These are phyloP conservation scores for Morella rubra DNA, from an alignment of 306 rosid genomes.

Conservation along the genomic window DNA sequence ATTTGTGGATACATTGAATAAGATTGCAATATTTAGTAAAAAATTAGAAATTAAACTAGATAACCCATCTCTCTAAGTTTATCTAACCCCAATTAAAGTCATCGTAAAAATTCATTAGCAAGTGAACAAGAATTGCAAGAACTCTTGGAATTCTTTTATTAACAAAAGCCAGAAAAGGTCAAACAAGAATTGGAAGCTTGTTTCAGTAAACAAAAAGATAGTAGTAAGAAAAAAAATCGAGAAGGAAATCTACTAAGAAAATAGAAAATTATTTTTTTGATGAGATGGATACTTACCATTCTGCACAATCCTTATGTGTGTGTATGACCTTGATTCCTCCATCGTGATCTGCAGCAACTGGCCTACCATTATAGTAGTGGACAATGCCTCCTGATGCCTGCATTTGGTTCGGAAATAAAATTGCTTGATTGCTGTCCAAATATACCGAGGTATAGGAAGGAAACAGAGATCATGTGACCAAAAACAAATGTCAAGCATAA, in stretches of 20 bases:
- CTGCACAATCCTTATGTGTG: constrained; percentile 83
- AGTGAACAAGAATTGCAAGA: background rate
- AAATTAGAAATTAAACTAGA: background rate
- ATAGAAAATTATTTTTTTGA: background rate
- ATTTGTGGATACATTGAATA: constrained; percentile 23
- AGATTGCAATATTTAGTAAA: background rate
- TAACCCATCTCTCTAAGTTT: background rate
- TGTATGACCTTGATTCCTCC: constrained; percentile 66
- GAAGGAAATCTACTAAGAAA: background rate
- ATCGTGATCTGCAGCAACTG: constrained; percentile 50
- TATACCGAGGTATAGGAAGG: background rate
- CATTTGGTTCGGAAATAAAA: constrained; percentile 18
- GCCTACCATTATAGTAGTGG: constrained; percentile 65
- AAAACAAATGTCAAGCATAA: background rate
- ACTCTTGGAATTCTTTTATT: background rate
- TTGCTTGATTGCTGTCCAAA: constrained; percentile 7
- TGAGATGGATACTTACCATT: constrained; percentile 61
- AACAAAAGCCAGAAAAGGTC: background rate
- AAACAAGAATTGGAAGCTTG: background rate
- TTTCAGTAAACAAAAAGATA: background rate
- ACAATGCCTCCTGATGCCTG: constrained; percentile 76
- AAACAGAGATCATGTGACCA: background rate
- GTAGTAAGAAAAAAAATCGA: background rate
- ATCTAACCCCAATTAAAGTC: background rate
- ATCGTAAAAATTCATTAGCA: background rate